Evolutionary conservation across 495 filamentous ascomycete species (phyloP), one percentile per base, ranked within the genome.

Genomic region (Aspergillus cristatus): DNA sequence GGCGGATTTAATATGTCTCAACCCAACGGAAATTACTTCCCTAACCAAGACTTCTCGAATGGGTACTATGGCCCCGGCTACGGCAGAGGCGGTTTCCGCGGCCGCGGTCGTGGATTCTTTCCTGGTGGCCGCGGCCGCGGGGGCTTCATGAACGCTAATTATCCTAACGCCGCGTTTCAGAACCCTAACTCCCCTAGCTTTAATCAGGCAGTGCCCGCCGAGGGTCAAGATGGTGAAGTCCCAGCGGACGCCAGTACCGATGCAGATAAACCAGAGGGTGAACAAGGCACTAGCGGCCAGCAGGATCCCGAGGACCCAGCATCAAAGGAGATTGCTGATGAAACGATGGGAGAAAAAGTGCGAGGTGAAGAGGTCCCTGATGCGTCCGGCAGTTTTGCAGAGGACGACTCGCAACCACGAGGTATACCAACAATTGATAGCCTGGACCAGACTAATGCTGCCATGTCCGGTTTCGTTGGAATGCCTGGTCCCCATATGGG

Each of bases 1-100:
- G 74, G 66, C 70, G 76, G 75, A 62, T 76, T 73, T 76, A 79
- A 79, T 74, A 68, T 78, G 63, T 71, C 72, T 62, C 65, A 69
- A 63, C 62, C 65, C 62, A 64, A 67, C 58, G 63, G 67, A 53
- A 58, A 67, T 62, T 72, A 62, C 62, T 69, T 62, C 55, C 70
- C 65, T 57, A 74, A 66, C 60, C 60, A 71, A 64, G 69, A 73
- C 46, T 71, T 59, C 51, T 72, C 71, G 58, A 76, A 79, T 75
- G 75, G 81, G 58, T 78, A 81, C 67, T 63, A 75, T 46, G 65
- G 67, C 29, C 49, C 67, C 43, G 67, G 63, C 28, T 70, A 65
- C 52, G 63, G 65, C 43, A 72, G 74, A 57, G 68, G 76, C 59
- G 65, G 66, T 34, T 75, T 66, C 51, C 76, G 82, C 38, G 81